Evolutionary conservation across 179 eudicot species (phyloP), one percentile per base, ranked within the genome.

Genomic region (Beta corolliflora): DNA sequence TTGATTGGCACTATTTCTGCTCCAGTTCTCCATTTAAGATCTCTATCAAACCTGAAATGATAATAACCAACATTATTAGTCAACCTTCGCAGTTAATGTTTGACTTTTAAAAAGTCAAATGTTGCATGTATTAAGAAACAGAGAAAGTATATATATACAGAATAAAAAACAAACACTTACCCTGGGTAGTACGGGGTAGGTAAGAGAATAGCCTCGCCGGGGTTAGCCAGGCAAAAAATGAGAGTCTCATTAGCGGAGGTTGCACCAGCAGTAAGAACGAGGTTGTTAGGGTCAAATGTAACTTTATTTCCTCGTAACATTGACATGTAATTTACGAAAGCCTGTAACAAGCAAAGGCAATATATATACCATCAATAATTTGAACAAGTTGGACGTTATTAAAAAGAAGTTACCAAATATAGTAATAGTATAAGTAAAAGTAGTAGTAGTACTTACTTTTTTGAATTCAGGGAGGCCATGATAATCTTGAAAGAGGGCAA

Each of bases 171-270:
- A 25, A 25, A 25, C 29, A 1, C 88, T 7, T 82, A 95, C 98
- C 99, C 99, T 2, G 99, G 98, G 61, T 96, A 96, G 89, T 96
- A 96, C 4, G 99, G 99, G 0, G 98, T 93, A 14, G 99, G 99
- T 66, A 96, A 87, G 16, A 96, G 94, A 77, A 96, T 86, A 73
- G 99, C 98, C 9, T 94, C 98, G 82, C 99, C 98, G 16, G 92
- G 93, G 56, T 94, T 84, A 11, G 97, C 97, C 0, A 96, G 88
- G 89, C 98, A 93, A 79, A 94, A 96, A 79, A 94, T 91, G 52
- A 96, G 93, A 1, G 91, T 96, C 87, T 96, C 99, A 52, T 96
- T 96, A 46, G 99, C 98, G 0, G 99, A 94, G 56, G 99, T 96
- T 71, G 99, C 95, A 67, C 99, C 99, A 52, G 99, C 99, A 0